Base-by-base conservation (phyloP, 208 protist species). In the Angomonas deanei region DNA sequence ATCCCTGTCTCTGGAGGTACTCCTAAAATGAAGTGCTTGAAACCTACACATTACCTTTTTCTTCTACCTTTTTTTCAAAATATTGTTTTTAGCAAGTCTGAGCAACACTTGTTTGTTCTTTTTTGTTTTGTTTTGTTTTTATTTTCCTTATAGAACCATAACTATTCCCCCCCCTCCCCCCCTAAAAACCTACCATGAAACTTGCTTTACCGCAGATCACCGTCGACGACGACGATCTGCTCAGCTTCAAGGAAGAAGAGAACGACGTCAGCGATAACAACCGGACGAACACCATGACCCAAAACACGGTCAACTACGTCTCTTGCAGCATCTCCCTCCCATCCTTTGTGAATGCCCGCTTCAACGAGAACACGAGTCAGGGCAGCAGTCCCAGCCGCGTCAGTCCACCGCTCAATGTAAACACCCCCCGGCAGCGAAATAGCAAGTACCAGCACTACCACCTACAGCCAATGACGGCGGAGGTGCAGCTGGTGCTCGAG, bases 31-130 rank as follows among this genome's bases (percentile, higher is more conserved):
- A n/a, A n/a, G n/a, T n/a, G n/a, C n/a, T n/a, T n/a, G n/a, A n/a
- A n/a, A n/a, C n/a, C n/a, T n/a, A n/a, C n/a, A n/a, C n/a, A 28
- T 56, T 26, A n/a, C 24, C 33, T 59, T 42, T 17, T 59, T 39
- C 28, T 27, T 55, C 63, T 47, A 6, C 50, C n/a, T 42, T 76
- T 33, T 76, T 65, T 42, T 15, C 8, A n/a, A 15, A 42, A 42
- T 15, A 42, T 42, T n/a, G 8, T 42, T 42, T 42, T 42, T 8
- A 42, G 8, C 34, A 42, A 28, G 61, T 63, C n/a, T n/a, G n/a
- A n/a, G n/a, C 31, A 53, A 36, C 53, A 69, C 15, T 15, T 15
- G 11, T 42, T 15, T 15, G 11, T 42, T 42, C 11, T n/a, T n/a
- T n/a, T n/a, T n/a, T n/a, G n/a, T n/a, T n/a, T n/a, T n/a, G n/a